Evolutionary conservation across 345 rosid species (phyloP), one percentile per base, ranked within the genome.

Genomic region (Fremontodendron californicum): DNA sequence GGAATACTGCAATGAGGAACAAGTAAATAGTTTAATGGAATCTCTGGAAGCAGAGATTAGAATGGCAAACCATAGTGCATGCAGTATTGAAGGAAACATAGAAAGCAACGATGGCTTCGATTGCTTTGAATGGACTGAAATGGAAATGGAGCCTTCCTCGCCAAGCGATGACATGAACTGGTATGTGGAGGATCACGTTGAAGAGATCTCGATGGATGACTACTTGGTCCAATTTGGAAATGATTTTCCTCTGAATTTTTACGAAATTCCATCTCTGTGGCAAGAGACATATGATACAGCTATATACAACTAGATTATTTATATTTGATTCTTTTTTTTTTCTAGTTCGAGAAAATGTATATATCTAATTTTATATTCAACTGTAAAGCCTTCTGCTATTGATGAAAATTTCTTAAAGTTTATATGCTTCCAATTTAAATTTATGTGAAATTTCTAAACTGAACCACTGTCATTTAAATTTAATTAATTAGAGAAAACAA

Each of bases 151-250:
- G 72, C 61, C 82, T 75, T 85, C 87, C 5, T 80, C 79, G 0
- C 84, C 81, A 37, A 81, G 79, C 29, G 85, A 83, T 79, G 90
- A 77, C 77, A 79, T 83, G 86, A 85, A 82, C 33, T 90, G 91
- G 91, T 81, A 74, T 68, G 71, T 74, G 61, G 87, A 85, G 3
- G 81, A 72, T 89, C 83, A 75, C 65, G 71, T 74, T 54, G 87
- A 85, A 1, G 81, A 72, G 40, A 79, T 18, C 35, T 35, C 45
- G 6, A 63, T 85, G 83, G 79, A 82, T 63, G 81, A 81, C 54
- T 19, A 80, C 52, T 13, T 76, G 49, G 63, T 77, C 71, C 88
- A 86, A 31, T 82, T 82, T 21, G 85, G 63, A 75, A 78, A 29
- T 16, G 87, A 81, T 31, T 31, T 68, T 74, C 73, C 80, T 81